These are phyloP conservation scores for Phytopythium litorale DNA, from an alignment of 352 stramenopile genomes.

Conservation along the genomic window DNA sequence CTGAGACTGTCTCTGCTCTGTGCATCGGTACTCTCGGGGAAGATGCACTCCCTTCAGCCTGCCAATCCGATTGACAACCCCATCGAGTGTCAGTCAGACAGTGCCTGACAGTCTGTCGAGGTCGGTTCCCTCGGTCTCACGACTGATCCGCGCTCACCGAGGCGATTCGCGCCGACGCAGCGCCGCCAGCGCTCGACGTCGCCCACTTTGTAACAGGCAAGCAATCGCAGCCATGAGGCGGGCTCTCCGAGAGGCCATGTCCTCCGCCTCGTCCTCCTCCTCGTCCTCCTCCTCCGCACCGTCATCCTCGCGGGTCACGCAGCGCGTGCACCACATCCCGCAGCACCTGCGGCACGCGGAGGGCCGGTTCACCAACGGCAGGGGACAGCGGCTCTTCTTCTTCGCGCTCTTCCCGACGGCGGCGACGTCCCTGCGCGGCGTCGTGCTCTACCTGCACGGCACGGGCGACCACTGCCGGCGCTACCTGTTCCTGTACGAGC, in stretches of 20 bases:
- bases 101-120: no score
- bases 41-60: no score
- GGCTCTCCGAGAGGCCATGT: neutral
- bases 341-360: constrained; percentile 26
- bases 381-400: constrained; percentile 37
- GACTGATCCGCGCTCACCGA: neutral
- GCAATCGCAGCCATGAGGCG: neutral
- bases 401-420: constrained; percentile 30
- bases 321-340: constrained; percentile 18
- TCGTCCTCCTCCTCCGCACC: neutral
- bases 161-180: neutral
- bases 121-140: neutral
- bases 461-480: constrained; percentile 37
- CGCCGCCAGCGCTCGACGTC: no score
- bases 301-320: neutral
- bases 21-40: no score
- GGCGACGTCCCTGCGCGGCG: constrained; percentile 25
- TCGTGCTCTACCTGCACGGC: constrained; percentile 48
- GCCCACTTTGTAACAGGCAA: neutral
- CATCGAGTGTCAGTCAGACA: no score
- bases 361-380: constrained; percentile 32
- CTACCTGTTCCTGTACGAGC: constrained; percentile 40
- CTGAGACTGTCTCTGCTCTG: no score
- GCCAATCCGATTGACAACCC: no score
- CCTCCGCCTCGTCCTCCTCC: neutral